phyloP scores from a whole-genome alignment of 2,329 filamentous ascomycete genomes.

The Neopestalotiopsis rosae region DNA sequence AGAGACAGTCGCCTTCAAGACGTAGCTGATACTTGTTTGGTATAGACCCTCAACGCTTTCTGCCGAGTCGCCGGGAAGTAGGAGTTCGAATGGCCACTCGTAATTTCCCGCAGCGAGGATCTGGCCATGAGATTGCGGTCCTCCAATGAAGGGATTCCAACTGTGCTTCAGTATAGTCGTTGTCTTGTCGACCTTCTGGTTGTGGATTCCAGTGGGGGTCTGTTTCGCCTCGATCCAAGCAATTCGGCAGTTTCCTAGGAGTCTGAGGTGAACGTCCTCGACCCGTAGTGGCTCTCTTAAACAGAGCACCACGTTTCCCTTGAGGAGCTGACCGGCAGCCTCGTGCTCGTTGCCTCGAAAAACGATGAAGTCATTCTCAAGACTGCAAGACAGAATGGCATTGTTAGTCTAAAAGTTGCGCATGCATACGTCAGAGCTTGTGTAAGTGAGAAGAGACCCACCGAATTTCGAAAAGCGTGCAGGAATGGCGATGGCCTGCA shows the following conservation, averaged over 20 bases:
- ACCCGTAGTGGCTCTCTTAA: constrained; percentile 71
- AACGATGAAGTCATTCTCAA: constrained; percentile 80
- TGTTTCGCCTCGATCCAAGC: constrained; percentile 58
- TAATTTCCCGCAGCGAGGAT: constrained; percentile 77
- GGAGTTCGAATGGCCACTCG: constrained; percentile 80
- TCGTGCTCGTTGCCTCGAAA: constrained; percentile 78
- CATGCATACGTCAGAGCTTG: constrained; percentile 9
- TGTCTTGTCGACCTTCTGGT: constrained; percentile 63
- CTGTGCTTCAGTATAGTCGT: constrained; percentile 69
- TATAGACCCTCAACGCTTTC: constrained; percentile 91
- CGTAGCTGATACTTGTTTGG: constrained; percentile 88
- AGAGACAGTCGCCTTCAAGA: constrained; percentile 87
- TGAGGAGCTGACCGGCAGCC: constrained; percentile 75
- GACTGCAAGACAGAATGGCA: constrained; percentile 47
- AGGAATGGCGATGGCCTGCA: constrained; percentile 35
- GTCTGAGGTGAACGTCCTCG: constrained; percentile 74
- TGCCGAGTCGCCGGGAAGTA: constrained; percentile 73
- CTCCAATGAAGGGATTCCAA: constrained; percentile 70
- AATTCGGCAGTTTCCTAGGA: constrained; percentile 73
- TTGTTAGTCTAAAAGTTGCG: background rate
- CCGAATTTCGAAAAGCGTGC: constrained; percentile 42
- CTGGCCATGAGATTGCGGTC: constrained; percentile 59
- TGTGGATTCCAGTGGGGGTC: constrained; percentile 63
- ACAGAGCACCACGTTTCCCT: constrained; percentile 76
- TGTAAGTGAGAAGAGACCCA: constrained; percentile 20